phyloP scores from a whole-genome alignment of 2,329 filamentous ascomycete species.

The Bipolaris bicolor region DNA sequence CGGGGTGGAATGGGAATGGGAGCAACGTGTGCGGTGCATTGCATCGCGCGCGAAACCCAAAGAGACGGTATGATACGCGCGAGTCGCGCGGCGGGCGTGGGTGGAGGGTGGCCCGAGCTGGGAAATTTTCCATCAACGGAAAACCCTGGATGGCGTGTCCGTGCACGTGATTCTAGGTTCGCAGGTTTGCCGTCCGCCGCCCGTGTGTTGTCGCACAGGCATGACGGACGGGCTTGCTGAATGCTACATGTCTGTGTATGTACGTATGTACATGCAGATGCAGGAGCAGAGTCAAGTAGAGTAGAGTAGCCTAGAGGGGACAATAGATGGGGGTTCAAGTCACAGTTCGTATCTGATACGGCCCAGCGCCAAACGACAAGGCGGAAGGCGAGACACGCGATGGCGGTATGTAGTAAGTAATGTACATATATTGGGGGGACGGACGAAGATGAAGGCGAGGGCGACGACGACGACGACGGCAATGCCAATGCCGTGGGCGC shows the following conservation, averaged over 20 bases:
- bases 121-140: constrained; percentile 42
- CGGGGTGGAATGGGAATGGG: neutral
- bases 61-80: constrained; percentile 33
- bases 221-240: neutral
- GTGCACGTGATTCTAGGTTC: constrained; percentile 15
- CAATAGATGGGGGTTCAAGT: too few relatives aligned
- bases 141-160: constrained; percentile 31
- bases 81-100: constrained; percentile 32
- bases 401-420: too few relatives aligned
- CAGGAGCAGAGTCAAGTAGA: neutral
- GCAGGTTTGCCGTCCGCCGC: neutral
- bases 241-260: neutral
- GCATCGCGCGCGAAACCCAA: constrained; percentile 27
- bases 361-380: too few relatives aligned
- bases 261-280: neutral
- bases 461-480: neutral
- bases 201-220: constrained; percentile 1
- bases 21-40: neutral
- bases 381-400: too few relatives aligned
- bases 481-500: too few relatives aligned
- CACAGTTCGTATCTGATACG: too few relatives aligned
- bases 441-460: neutral
- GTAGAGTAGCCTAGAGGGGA: neutral
- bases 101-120: constrained; percentile 17
- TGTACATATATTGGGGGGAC: too few relatives aligned